phyloP scores from a whole-genome alignment of 257 asterid species.

The Ballota nigra region DNA sequence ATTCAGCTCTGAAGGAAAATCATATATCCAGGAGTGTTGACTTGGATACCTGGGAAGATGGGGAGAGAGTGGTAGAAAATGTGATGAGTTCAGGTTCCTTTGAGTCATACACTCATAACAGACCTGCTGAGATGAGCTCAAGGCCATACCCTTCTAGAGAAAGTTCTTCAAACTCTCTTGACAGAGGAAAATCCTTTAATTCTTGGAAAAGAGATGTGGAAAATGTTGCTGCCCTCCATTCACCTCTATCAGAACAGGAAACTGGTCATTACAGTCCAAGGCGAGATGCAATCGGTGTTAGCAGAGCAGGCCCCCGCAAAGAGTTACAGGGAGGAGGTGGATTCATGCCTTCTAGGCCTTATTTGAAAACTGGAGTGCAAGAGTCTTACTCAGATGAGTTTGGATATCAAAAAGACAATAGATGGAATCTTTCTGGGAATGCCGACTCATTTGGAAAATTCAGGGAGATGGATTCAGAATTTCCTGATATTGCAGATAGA shows the following conservation, averaged over 20 bases:
- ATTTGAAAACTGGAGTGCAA: conserved; percentile 42
- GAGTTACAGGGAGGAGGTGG: conserved; percentile 67
- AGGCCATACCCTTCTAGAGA: conserved; percentile 58
- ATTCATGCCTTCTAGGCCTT: conserved; percentile 50
- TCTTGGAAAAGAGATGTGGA: conserved; percentile 76
- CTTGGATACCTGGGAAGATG: conserved; percentile 82
- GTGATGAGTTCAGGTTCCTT: conserved; percentile 46
- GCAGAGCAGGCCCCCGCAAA: conserved; percentile 55
- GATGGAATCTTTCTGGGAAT: conserved; percentile 65
- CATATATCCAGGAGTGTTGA: conserved; percentile 40
- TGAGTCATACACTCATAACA: conserved; percentile 47
- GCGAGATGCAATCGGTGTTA: conserved; percentile 56
- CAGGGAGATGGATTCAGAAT: conserved; percentile 58
- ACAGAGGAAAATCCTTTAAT: conserved; percentile 53
- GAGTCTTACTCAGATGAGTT: conserved; percentile 66
- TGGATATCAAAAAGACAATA: conserved; percentile 58
- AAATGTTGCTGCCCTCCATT: conserved; percentile 42
- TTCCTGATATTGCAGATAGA: conserved; percentile 52
- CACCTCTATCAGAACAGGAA: conserved; percentile 52
- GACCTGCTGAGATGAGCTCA: conserved; percentile 53
- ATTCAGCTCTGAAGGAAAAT: conserved; percentile 43
- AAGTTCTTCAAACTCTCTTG: conserved; percentile 47
- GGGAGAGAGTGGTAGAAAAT: conserved; percentile 77
- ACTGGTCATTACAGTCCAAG: conserved; percentile 59
- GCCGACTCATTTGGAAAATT: conserved; percentile 52